Base-by-base conservation (phyloP, 2,329 filamentous ascomycete genomes). In the Dothideomycetes sp. region DNA sequence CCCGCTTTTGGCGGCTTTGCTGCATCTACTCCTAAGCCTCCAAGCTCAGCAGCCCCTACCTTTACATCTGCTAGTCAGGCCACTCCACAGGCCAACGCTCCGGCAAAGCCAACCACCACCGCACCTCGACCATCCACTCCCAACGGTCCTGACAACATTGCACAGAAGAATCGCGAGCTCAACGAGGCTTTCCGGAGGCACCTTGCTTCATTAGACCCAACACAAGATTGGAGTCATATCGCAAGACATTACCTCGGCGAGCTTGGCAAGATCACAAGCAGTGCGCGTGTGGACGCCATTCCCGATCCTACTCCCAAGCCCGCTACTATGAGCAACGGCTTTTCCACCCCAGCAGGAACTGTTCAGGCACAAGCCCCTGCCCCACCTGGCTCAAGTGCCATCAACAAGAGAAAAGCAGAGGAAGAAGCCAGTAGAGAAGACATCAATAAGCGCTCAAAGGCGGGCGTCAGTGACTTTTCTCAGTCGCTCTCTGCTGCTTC, bases 361-460 rank as follows among this genome's bases (percentile, higher is more conserved):
- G 22, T 27, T 27, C 22, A 27, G 7, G 7, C 22, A 7, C 22
- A 27, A 27, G 38, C 38, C 29, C 33, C 34, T 3, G 16, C 34
- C 5, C 11, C 39, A 17, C 5, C 34, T 15, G 9, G 29, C 10
- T 29, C 2, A 15, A 31, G 16, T 8, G 35, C 31, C 11, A 29
- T 24, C 8, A 37, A 39, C 14, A 43, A 43, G 41, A 37, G 41
- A 15, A 19, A 16, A 5, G 31, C 36, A 2, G 36, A 38, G 9
- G 31, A 38, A 12, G 36, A 32, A 18, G 33, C 27, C 16, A 27
- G 31, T 10, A 39, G 35, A 19, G 27, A 39, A n/a, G 36, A 43
- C 14, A 24, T 34, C 18, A 17, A 19, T 27, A 43, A 43, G 33
- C 41, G 41, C 18, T 31, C 41, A 4, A 43, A 39, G 30, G 19